Evolutionary conservation across 2,329 filamentous ascomycete genomes (phyloP).

Genomic region (Thermochaetoides dissita): DNA sequence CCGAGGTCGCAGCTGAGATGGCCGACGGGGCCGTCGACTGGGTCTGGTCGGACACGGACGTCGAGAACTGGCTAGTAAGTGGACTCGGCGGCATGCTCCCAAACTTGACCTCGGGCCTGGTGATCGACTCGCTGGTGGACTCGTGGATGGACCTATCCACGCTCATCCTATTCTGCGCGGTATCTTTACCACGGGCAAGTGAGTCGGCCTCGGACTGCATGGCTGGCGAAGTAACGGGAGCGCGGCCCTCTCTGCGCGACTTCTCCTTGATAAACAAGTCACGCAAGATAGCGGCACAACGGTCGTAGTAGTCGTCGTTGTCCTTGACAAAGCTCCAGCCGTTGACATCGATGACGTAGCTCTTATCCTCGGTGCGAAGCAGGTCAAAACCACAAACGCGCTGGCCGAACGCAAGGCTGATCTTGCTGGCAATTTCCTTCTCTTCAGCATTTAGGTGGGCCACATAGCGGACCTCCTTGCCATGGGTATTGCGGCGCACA

Average conservation of each 20-base stretch:
- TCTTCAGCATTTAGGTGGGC: conserved; percentile 72
- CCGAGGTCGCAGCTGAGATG: conserved; percentile 25
- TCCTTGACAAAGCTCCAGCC: conserved; percentile 99
- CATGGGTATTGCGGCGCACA: conserved; percentile 89
- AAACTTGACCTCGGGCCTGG: conserved; percentile 19
- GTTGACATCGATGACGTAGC: conserved; percentile 97
- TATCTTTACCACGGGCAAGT: conserved; percentile 20
- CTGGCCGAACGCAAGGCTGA: conserved; percentile 84
- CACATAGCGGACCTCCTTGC: conserved; percentile 92
- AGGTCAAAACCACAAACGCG: conserved; percentile 93
- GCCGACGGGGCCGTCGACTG: conserved; percentile 26
- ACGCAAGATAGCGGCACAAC: conserved; percentile 70
- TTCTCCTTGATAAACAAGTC: conserved; percentile 80
- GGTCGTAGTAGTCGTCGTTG: conserved; percentile 96
- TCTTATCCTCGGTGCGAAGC: conserved; percentile 72
- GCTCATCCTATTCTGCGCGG: conserved; percentile 13
- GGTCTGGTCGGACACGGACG: conserved; percentile 16
- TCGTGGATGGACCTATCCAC: conserved; percentile 13
- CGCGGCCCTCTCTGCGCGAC: conserved; percentile 46
- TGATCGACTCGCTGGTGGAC: conserved; percentile 7
- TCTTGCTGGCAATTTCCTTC: conserved; percentile 73
- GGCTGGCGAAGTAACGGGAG: conserved; percentile 32
- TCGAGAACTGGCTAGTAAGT: conserved; percentile 12
- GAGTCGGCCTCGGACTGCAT: conserved; percentile 22
- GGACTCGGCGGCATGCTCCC: conserved; percentile 15